These are phyloP conservation scores for Diplogelasinospora grovesii DNA, from an alignment of 495 filamentous ascomycete genomes.

Conservation along the genomic window DNA sequence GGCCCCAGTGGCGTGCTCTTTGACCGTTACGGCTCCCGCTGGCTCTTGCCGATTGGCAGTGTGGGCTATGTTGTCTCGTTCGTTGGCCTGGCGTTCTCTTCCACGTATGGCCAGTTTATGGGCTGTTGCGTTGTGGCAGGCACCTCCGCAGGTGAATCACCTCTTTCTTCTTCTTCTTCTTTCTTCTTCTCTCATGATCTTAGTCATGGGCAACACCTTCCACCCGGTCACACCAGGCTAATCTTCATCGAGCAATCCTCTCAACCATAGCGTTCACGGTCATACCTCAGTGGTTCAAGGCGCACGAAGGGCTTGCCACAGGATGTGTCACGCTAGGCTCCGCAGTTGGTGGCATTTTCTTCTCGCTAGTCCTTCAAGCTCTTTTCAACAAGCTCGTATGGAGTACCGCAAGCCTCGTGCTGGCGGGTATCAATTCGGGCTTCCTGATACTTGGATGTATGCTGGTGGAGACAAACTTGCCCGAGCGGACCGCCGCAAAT, in stretches of 20 bases:
- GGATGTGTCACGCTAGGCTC: slow-evolving; percentile 23
- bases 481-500: neutral
- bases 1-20: slow-evolving; percentile 15
- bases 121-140: slow-evolving; percentile 21
- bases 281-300: slow-evolving; percentile 24
- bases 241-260: slow-evolving; percentile 19
- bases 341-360: slow-evolving; percentile 25
- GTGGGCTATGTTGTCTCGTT: slow-evolving; percentile 16
- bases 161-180: neutral
- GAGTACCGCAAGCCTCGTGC: slow-evolving; percentile 10
- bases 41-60: slow-evolving; percentile 15
- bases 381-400: slow-evolving; percentile 20
- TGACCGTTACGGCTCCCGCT: slow-evolving; percentile 13
- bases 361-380: slow-evolving; percentile 20
- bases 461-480: slow-evolving; percentile 19
- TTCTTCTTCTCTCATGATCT: neutral
- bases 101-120: slow-evolving; percentile 21
- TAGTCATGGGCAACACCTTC: too few species aligned
- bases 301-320: slow-evolving; percentile 13
- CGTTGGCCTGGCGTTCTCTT: slow-evolving; percentile 19
- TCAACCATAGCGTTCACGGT: slow-evolving; percentile 23
- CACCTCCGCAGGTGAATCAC: slow-evolving; percentile 16
- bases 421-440: slow-evolving; percentile 10
- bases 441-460: slow-evolving; percentile 13
- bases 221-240: too few species aligned